phyloP scores from a whole-genome alignment of 306 rosid genomes.

The Begonia peltatifolia region DNA sequence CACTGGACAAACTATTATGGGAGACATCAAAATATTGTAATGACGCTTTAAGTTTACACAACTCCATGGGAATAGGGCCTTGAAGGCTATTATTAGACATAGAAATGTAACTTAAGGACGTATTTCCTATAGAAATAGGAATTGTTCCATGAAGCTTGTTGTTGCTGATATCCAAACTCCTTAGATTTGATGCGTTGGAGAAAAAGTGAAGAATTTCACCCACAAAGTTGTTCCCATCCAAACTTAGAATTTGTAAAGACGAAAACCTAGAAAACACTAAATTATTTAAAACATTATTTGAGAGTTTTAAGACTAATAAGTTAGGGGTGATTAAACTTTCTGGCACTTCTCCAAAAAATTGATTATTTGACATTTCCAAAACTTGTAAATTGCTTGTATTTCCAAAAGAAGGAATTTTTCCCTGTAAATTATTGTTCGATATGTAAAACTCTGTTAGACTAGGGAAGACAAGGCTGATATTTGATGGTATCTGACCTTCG shows the following conservation, averaged over 20 bases:
- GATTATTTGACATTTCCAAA: not conserved
- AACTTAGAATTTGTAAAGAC: not conserved
- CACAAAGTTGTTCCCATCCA: not conserved
- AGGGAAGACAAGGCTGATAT: not conserved
- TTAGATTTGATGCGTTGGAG: not conserved
- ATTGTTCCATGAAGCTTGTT: constrained; percentile 1
- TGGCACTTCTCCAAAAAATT: not conserved
- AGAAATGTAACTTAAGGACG: not conserved
- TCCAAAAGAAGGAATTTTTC: not conserved
- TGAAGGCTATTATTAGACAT: not conserved
- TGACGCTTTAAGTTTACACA: not conserved
- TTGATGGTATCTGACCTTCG: not conserved
- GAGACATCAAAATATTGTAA: not conserved
- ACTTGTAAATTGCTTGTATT: too few relatives aligned
- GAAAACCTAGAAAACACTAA: not conserved
- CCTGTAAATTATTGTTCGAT: not conserved
- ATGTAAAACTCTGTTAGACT: not conserved
- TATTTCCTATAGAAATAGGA: not conserved
- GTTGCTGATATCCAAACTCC: not conserved
- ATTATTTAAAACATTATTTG: not conserved
- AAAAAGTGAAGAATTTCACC: not conserved
- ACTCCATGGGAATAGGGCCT: not conserved
- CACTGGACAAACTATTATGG: not conserved
- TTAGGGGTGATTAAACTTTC: not conserved
- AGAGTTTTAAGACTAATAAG: too few relatives aligned